Percentiles rank a stretch among this genome's conserved stretches.
phyloP scores from a whole-genome alignment of 2,329 filamentous ascomycete genomes.

The Myriosclerotinia scirpicola region DNA sequence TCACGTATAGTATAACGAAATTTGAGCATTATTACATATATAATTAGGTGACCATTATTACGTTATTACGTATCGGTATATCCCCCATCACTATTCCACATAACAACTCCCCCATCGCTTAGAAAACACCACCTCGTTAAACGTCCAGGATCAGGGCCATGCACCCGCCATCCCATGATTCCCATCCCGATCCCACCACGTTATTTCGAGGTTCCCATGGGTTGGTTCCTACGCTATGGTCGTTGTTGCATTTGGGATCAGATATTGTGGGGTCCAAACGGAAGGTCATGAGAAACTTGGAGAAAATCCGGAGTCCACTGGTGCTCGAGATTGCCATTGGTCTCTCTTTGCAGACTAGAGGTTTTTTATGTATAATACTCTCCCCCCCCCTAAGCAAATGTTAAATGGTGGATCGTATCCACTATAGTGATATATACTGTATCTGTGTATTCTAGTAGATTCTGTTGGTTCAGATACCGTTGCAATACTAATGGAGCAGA shows the following conservation, averaged over 20 bases:
- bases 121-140: not conserved
- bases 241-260: conserved; percentile 8
- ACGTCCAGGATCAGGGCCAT: conserved; percentile 21
- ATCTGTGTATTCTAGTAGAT: too few relatives aligned
- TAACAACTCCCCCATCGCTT: too few relatives aligned
- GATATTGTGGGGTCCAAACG: conserved; percentile 13
- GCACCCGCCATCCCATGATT: conserved; percentile 1
- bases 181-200: conserved; percentile 18
- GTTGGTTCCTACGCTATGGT: not conserved
- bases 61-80: too few relatives aligned
- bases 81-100: not conserved
- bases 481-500: too few relatives aligned
- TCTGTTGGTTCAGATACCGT: too few relatives aligned
- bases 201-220: conserved; percentile 21
- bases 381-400: too few relatives aligned
- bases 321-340: not conserved
- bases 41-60: too few relatives aligned
- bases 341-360: not conserved
- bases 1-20: too few relatives aligned
- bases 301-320: not conserved
- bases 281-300: not conserved
- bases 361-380: not conserved
- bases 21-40: too few relatives aligned
- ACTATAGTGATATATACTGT: too few relatives aligned
- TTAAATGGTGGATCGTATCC: too few relatives aligned